phyloP scores from a whole-genome alignment of 2,329 filamentous ascomycete genomes.

The Calonectria multiphialidica region DNA sequence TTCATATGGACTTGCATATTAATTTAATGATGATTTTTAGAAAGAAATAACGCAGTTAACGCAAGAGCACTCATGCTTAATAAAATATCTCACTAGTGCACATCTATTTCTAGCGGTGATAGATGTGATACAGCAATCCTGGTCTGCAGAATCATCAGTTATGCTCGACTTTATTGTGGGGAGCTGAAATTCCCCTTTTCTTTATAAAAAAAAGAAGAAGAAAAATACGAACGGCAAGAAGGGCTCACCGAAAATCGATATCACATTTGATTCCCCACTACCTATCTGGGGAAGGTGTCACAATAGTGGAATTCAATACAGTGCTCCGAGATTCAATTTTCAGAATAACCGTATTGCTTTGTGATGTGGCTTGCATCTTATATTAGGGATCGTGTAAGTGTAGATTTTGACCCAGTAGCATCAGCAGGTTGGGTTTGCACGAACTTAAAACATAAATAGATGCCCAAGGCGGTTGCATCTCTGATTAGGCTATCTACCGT shows the following conservation, averaged over 20 bases:
- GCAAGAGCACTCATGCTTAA: background rate
- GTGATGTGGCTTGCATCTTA: background rate
- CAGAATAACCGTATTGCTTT: background rate
- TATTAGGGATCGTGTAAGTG: background rate
- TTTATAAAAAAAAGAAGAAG: too few relatives aligned
- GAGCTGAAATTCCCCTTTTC: background rate
- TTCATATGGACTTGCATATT: background rate
- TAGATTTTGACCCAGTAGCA: background rate
- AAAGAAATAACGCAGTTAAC: background rate
- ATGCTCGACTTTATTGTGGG: background rate
- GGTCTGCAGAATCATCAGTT: background rate
- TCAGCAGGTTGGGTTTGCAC: too few relatives aligned
- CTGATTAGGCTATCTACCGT: too few relatives aligned
- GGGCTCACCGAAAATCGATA: background rate
- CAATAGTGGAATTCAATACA: background rate
- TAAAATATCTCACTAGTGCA: background rate
- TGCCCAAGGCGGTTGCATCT: background rate
- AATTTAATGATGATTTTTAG: background rate
- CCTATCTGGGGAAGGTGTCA: background rate
- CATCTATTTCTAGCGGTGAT: background rate
- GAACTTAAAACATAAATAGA: background rate
- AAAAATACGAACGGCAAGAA: background rate
- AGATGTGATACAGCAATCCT: background rate
- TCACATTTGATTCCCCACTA: background rate
- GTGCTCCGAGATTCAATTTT: background rate